Evolutionary conservation across 345 rosid species (phyloP).

Genomic region (Bruguiera parviflora): DNA sequence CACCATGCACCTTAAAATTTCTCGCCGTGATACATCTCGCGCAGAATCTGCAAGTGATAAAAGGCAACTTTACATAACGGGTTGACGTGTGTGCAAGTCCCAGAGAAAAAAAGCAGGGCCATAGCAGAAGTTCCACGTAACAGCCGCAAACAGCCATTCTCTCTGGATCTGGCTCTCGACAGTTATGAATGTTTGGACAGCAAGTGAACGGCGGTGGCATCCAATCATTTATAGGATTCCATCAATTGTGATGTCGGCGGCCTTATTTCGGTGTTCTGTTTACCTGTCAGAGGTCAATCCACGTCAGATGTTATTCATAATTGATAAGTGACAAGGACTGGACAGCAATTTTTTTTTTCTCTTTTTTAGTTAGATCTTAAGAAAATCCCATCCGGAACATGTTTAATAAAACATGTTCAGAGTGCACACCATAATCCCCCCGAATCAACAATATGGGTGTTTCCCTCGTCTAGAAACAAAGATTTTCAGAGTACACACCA

Average conservation of each 20-base stretch:
- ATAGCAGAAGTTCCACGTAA: conserved; percentile 9
- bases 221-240: conserved; percentile 56
- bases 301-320: background rate
- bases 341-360: background rate
- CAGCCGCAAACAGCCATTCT: conserved; percentile 19
- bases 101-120: conserved; percentile 9
- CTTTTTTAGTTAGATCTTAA: background rate
- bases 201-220: background rate
- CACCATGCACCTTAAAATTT: conserved; percentile 14
- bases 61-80: conserved; percentile 29
- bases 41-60: conserved; percentile 14
- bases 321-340: background rate
- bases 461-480: background rate
- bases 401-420: too few species aligned
- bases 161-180: conserved; percentile 8
- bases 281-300: conserved; percentile 42
- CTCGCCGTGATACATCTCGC: conserved; percentile 27
- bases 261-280: conserved; percentile 69
- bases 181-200: conserved; percentile 9
- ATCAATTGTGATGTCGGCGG: conserved; percentile 81
- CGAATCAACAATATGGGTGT: background rate
- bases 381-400: too few species aligned
- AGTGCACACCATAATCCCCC: background rate
- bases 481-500: conserved; percentile 36
- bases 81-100: background rate